Evolutionary conservation across 441 rosid genomes (phyloP).

Genomic region (Populus trichocarpa): DNA sequence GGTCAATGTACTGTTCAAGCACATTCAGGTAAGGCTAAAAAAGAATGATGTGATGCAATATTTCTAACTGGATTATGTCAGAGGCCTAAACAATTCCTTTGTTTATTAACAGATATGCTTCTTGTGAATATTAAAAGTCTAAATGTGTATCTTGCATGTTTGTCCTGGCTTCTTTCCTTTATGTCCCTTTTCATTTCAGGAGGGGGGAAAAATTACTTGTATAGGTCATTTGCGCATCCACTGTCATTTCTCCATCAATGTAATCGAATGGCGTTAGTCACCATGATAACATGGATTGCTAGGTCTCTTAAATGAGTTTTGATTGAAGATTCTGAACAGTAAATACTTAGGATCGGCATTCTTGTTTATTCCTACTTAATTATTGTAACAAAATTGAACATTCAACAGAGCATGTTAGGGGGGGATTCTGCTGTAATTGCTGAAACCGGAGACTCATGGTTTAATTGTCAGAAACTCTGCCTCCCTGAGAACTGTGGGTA

Average conservation of each 20-base stretch:
- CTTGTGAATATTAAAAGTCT: not conserved
- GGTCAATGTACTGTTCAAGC: conserved; percentile 66
- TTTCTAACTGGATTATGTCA: not conserved
- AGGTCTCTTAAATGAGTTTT: not conserved
- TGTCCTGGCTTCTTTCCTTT: not conserved
- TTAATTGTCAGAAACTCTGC: conserved; percentile 70
- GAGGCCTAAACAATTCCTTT: not conserved
- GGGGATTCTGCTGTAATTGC: conserved; percentile 54
- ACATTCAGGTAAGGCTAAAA: conserved; percentile 48
- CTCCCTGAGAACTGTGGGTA: conserved; percentile 70
- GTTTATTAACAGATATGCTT: not conserved
- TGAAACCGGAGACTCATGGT: conserved; percentile 82
- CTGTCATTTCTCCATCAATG: not conserved
- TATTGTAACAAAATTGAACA: not conserved
- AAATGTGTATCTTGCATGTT: not conserved
- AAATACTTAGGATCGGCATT: not conserved
- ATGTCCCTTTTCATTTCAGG: not conserved
- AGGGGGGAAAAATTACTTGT: not conserved
- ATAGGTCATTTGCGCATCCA: not conserved
- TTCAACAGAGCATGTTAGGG: conserved; percentile 44
- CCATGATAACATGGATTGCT: not conserved
- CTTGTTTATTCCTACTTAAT: not conserved
- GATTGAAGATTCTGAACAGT: not conserved
- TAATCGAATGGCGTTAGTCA: not conserved
- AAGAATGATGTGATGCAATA: not conserved